Evolutionary conservation across 352 stramenopile species (phyloP).

Genomic region (Sclerospora graminicola): DNA sequence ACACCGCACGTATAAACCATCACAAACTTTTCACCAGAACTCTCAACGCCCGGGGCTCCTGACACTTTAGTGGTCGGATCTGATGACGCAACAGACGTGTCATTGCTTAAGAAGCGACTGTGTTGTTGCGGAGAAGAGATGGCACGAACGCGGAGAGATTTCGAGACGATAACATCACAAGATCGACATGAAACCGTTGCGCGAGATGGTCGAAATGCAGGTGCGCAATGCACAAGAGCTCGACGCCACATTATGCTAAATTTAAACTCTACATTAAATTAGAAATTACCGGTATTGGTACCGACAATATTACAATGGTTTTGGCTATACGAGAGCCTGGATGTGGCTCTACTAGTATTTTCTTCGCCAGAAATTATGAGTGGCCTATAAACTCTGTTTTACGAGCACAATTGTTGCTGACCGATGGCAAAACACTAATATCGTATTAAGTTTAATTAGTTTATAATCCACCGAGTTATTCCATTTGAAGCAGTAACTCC

Average conservation of each 20-base stretch:
- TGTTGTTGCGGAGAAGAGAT: slow-evolving; percentile 1
- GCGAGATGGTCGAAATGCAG: slow-evolving; percentile 3
- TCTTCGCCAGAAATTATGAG: too few species aligned
- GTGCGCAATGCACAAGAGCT: slow-evolving; percentile 14
- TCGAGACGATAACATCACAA: not conserved
- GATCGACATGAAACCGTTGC: not conserved
- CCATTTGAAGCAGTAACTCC: slow-evolving; percentile 65
- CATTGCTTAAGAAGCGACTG: slow-evolving; percentile 5
- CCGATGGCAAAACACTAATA: too few species aligned
- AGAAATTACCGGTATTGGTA: too few species aligned
- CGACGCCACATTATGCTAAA: slow-evolving; percentile 15
- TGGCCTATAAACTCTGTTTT: not conserved
- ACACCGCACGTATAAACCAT: slow-evolving; percentile 98
- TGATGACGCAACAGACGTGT: not conserved
- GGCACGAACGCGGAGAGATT: not conserved
- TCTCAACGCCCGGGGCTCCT: slow-evolving; percentile 53
- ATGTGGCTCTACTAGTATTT: too few species aligned
- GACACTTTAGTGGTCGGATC: slow-evolving; percentile 6
- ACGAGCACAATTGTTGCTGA: slow-evolving; percentile 2
- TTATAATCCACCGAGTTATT: slow-evolving; percentile 12
- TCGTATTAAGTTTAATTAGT: not conserved
- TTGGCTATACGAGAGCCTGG: too few species aligned
- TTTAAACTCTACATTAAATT: too few species aligned
- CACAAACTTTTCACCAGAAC: slow-evolving; percentile 90
- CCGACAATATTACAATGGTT: too few species aligned